phyloP scores from a whole-genome alignment of 768 basidiomycete genomes.

The Mycena haematopus region DNA sequence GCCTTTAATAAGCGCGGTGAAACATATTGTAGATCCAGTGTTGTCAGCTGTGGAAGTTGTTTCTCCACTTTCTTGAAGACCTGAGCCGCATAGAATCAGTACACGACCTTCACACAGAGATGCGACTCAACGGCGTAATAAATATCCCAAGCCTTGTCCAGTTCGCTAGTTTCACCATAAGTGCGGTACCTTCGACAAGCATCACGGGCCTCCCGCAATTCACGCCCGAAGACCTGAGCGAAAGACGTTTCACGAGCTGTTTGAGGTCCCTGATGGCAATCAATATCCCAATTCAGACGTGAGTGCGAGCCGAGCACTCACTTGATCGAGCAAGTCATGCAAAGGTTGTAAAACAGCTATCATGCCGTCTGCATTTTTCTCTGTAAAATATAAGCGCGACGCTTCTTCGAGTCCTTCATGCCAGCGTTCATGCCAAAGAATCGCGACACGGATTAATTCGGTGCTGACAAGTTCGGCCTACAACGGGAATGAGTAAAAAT shows the following conservation, averaged over 20 bases:
- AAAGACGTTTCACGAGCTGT: slow-evolving; percentile 96
- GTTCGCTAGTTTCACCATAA: slow-evolving; percentile 85
- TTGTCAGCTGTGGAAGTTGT: slow-evolving; percentile 86
- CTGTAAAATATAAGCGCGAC: slow-evolving; percentile 94
- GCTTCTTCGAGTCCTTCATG: slow-evolving; percentile 98
- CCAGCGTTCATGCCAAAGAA: slow-evolving; percentile 99
- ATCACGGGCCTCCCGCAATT: slow-evolving; percentile 90
- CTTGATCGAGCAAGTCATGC: slow-evolving; percentile 90
- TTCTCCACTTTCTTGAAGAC: slow-evolving; percentile 98
- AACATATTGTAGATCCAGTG: slow-evolving; percentile 95
- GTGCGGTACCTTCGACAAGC: slow-evolving; percentile 86
- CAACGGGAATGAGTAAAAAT: slow-evolving; percentile 14
- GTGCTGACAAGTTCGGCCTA: slow-evolving; percentile 89
- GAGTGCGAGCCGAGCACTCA: slow-evolving; percentile 37
- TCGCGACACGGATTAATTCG: slow-evolving; percentile 96
- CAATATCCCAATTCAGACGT: neutral
- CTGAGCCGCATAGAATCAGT: slow-evolving; percentile 42
- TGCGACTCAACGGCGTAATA: slow-evolving; percentile 80
- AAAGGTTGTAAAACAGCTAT: slow-evolving; percentile 90
- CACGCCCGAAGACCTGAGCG: slow-evolving; percentile 90
- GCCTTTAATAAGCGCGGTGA: slow-evolving; percentile 91
- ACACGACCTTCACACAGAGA: neutral
- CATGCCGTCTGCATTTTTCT: slow-evolving; percentile 97
- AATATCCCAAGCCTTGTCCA: slow-evolving; percentile 99
- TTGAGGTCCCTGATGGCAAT: slow-evolving; percentile 74